Conservation (phyloP, 306 rosid species). For the Castanospermum australe region DNA sequence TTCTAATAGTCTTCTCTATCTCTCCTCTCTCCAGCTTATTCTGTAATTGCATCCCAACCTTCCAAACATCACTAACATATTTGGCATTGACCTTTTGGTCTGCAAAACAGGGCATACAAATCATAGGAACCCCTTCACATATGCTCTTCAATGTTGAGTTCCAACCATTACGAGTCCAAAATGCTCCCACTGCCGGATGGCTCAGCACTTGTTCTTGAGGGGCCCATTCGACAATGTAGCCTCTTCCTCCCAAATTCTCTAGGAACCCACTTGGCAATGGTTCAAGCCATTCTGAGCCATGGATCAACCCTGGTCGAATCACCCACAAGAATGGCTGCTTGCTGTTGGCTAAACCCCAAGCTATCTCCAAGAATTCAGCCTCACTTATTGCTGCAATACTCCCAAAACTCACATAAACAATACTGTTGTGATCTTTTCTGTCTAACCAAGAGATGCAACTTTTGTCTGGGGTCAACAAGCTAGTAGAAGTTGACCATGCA, state of each 20-base stretch:
- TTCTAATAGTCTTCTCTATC: constrained; percentile 42
- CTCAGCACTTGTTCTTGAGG: constrained; percentile 65
- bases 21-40: constrained; percentile 43
- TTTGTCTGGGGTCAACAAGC: constrained; percentile 43
- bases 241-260: constrained; percentile 43
- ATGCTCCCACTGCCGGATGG: constrained; percentile 52
- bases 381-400: constrained; percentile 39
- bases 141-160: constrained; percentile 68
- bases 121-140: constrained; percentile 71
- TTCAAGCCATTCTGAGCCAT: constrained; percentile 52
- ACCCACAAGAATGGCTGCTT: constrained; percentile 66
- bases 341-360: constrained; percentile 64
- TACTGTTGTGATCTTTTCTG: constrained; percentile 36
- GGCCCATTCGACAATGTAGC: constrained; percentile 68
- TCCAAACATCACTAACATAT: constrained; percentile 53
- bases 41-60: constrained; percentile 46
- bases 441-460: constrained; percentile 58
- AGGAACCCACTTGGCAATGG: constrained; percentile 47
- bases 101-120: constrained; percentile 51
- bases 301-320: constrained; percentile 53
- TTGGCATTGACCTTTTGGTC: constrained; percentile 65
- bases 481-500: constrained; percentile 29
- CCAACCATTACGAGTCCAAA: constrained; percentile 77
- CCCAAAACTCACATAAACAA: constrained; percentile 68
- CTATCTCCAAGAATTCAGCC: constrained; percentile 54